Percentiles rank a stretch among this genome's conserved stretches.
Evolutionary conservation across 495 filamentous ascomycete species (phyloP).

Genomic region (Podospora australis): DNA sequence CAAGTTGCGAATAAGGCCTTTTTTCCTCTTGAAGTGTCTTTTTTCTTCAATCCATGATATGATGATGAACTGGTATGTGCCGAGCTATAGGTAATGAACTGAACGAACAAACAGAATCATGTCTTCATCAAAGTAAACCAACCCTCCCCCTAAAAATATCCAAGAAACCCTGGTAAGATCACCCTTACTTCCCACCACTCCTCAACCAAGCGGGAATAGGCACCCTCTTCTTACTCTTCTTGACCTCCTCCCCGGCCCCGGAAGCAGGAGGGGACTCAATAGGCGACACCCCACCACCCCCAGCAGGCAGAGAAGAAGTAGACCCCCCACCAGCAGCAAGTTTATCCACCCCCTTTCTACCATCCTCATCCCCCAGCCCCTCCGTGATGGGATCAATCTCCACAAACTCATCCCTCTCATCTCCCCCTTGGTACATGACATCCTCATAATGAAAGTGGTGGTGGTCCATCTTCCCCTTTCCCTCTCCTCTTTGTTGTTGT

Average conservation of each 20-base stretch:
- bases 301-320: too few species aligned
- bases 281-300: too few species aligned
- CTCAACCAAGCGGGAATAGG: background rate
- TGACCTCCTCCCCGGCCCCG: background rate
- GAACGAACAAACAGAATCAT: too few species aligned
- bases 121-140: too few species aligned
- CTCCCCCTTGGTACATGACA: background rate
- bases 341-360: conserved; percentile 19
- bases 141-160: background rate
- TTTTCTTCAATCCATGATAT: too few species aligned
- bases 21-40: too few species aligned
- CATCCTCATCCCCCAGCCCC: conserved; percentile 19
- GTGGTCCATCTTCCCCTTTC: background rate
- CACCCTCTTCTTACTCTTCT: background rate
- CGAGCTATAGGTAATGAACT: too few species aligned
- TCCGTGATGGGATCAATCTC: conserved; percentile 29
- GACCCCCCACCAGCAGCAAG: background rate
- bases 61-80: too few species aligned
- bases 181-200: background rate
- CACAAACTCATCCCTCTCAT: conserved; percentile 22
- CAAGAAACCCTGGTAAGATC: background rate
- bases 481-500: too few species aligned
- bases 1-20: too few species aligned
- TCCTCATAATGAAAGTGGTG: background rate
- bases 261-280: too few species aligned